These are phyloP conservation scores for Buddleja alternifolia DNA, from an alignment of 257 asterid species.

Conservation along the genomic window DNA sequence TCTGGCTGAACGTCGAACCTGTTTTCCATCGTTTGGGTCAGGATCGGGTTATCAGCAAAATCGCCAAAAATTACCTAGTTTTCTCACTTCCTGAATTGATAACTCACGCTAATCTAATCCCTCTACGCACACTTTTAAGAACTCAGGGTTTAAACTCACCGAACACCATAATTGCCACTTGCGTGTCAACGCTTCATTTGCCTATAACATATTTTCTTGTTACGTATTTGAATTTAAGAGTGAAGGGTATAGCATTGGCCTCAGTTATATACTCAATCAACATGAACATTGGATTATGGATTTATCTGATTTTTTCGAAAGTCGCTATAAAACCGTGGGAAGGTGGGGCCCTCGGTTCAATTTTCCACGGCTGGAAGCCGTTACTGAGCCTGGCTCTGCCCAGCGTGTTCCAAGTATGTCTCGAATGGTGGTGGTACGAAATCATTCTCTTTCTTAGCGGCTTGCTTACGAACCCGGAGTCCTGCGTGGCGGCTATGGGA, in stretches of 20 bases:
- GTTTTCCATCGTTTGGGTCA: conserved; percentile 63
- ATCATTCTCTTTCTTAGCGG: conserved; percentile 72
- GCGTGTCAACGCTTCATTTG: conserved; percentile 55
- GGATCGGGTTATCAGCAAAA: conserved; percentile 54
- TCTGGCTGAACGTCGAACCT: conserved; percentile 70
- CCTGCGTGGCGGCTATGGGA: conserved; percentile 83
- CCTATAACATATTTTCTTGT: conserved; percentile 71
- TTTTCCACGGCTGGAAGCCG: conserved; percentile 67
- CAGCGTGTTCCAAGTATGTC: conserved; percentile 64
- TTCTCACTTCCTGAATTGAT: conserved; percentile 65
- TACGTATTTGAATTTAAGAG: conserved; percentile 49
- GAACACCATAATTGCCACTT: conserved; percentile 59
- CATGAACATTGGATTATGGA: conserved; percentile 59
- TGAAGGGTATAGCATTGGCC: conserved; percentile 68
- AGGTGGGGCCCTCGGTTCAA: conserved; percentile 43
- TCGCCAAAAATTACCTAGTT: conserved; percentile 58
- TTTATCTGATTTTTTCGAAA: conserved; percentile 53
- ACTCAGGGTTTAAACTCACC: conserved; percentile 71
- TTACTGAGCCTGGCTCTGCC: conserved; percentile 61
- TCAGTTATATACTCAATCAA: conserved; percentile 61
- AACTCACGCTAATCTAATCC: conserved; percentile 60
- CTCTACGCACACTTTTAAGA: conserved; percentile 65
- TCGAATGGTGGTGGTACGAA: conserved; percentile 95
- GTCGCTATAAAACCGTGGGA: conserved; percentile 75
- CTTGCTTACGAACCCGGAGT: conserved; percentile 55